These are phyloP conservation scores for Leucosporidium creatinivorum DNA, from an alignment of 768 basidiomycete genomes.

Conservation along the genomic window DNA sequence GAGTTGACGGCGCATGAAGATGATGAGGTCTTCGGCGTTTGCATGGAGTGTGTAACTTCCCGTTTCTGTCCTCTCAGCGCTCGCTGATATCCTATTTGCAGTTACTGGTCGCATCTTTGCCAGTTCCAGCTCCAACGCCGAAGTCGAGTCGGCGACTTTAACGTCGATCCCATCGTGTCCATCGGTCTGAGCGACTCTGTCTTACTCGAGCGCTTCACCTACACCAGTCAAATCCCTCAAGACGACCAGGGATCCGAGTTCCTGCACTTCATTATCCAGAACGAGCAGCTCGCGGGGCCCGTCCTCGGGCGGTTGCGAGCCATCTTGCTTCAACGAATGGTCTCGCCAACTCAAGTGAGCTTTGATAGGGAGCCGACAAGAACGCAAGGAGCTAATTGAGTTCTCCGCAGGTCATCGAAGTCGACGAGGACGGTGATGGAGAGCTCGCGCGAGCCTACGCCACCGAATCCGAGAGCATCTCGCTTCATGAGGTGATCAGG, in stretches of 20 bases:
- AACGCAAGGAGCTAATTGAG: no score
- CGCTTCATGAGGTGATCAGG: background rate
- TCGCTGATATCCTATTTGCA: background rate
- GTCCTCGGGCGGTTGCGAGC: background rate
- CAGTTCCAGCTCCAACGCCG: background rate
- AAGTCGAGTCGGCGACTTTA: background rate
- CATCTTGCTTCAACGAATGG: background rate
- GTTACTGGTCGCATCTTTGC: background rate
- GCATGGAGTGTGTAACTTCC: background rate
- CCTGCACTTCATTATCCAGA: background rate
- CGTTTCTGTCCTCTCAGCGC: background rate
- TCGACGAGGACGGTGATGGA: background rate
- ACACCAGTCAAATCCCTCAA: background rate
- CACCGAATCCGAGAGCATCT: background rate
- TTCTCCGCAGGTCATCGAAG: no score
- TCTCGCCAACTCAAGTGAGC: background rate
- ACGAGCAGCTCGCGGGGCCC: background rate
- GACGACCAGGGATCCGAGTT: background rate
- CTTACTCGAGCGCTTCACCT: background rate
- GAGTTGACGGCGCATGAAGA: background rate
- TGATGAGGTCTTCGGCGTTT: background rate
- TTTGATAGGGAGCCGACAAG: background rate
- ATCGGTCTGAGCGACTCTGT: background rate
- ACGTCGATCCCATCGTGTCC: background rate
- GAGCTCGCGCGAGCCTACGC: background rate